These are phyloP conservation scores for Solanum etuberosum DNA, from an alignment of 257 asterid species.

Conservation along the genomic window DNA sequence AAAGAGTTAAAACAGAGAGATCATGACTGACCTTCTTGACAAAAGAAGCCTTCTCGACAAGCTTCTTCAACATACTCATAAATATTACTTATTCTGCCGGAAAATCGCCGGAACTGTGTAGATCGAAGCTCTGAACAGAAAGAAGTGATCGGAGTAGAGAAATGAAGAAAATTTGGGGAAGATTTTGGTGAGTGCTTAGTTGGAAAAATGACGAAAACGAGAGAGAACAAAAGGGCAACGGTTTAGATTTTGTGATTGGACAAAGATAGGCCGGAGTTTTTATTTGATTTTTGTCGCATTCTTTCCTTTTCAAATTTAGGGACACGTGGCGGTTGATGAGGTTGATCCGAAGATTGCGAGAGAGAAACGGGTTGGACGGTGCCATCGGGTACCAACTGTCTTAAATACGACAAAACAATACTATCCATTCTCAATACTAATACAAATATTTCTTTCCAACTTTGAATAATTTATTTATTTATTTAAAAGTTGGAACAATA, in stretches of 20 bases:
- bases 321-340: slow-evolving; percentile 55
- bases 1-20: neutral
- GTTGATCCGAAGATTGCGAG: slow-evolving; percentile 47
- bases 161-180: neutral
- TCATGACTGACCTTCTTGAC: slow-evolving; percentile 46
- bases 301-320: neutral
- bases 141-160: neutral
- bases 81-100: neutral
- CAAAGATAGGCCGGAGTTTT: neutral
- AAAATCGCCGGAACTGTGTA: neutral
- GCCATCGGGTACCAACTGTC: slow-evolving; percentile 8
- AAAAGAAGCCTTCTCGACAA: slow-evolving; percentile 81
- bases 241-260: neutral
- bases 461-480: no score
- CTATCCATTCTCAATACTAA: neutral
- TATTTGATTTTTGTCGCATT: neutral
- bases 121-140: neutral
- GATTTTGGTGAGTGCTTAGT: neutral
- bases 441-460: no score
- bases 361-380: slow-evolving; percentile 17
- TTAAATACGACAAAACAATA: slow-evolving; percentile 7
- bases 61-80: slow-evolving; percentile 34
- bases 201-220: slow-evolving; percentile 7
- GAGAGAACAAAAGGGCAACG: neutral
- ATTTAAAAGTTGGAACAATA: no score